phyloP scores from a whole-genome alignment of 257 asterid genomes.

The Nicotiana otophora region DNA sequence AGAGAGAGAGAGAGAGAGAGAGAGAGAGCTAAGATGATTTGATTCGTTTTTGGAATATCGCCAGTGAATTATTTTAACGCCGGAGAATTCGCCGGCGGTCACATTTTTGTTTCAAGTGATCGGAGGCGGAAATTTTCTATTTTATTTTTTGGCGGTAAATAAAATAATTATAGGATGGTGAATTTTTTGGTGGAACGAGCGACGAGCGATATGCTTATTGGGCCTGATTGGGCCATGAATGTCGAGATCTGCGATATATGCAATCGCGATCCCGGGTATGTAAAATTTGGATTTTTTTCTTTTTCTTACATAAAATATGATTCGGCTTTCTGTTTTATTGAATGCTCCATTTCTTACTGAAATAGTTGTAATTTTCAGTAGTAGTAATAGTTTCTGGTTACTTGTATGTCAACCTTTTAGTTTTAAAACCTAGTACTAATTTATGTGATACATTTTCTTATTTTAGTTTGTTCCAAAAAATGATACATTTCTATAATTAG shows the following conservation, averaged over 20 bases:
- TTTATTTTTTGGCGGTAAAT: background rate
- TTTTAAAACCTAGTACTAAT: background rate
- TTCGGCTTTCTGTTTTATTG: background rate
- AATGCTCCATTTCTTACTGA: background rate
- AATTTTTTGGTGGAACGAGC: conserved; percentile 44
- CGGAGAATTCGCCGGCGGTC: background rate
- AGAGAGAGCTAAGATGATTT: background rate
- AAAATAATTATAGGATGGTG: conserved; percentile 22
- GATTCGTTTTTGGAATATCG: background rate
- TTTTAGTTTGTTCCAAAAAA: too few species aligned
- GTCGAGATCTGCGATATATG: conserved; percentile 41
- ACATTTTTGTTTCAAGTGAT: background rate
- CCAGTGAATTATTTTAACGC: background rate
- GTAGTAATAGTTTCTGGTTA: background rate
- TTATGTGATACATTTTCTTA: too few species aligned
- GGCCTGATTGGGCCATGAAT: conserved; percentile 51
- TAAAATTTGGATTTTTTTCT: too few species aligned
- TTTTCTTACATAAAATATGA: too few species aligned
- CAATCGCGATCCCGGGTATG: conserved; percentile 30
- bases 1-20: background rate
- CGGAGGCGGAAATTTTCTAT: background rate
- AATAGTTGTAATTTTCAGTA: background rate
- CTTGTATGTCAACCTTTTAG: background rate
- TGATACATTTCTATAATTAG: too few species aligned
- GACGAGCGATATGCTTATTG: conserved; percentile 43